These are phyloP conservation scores for Oryza meyeriana DNA, from an alignment of 176 grass and related monocot genomes.

Conservation along the genomic window DNA sequence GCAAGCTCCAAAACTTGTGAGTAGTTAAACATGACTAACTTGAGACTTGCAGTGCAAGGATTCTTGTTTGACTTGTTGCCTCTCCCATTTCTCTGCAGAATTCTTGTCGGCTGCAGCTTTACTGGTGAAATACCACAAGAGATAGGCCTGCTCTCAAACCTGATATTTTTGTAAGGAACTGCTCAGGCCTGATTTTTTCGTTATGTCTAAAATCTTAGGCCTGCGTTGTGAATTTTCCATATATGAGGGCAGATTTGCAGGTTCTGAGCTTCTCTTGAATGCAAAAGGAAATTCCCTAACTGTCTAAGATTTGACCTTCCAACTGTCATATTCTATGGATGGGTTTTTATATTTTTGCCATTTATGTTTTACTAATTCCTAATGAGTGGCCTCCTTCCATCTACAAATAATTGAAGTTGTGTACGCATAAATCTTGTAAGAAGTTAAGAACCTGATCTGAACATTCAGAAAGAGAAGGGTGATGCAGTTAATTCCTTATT, in stretches of 20 bases:
- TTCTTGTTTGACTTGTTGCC: neutral
- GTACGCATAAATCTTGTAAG: neutral
- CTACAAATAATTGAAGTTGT: neutral
- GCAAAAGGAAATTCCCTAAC: neutral
- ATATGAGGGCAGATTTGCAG: too few relatives aligned
- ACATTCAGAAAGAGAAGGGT: neutral
- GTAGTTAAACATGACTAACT: neutral
- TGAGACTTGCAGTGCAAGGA: neutral
- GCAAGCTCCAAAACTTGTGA: constrained; percentile 63
- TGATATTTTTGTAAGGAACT: constrained; percentile 65
- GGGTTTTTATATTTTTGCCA: neutral
- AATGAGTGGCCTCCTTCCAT: neutral
- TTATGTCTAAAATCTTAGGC: neutral
- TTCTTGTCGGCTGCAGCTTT: constrained; percentile 76
- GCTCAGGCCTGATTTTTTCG: neutral
- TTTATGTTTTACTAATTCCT: neutral
- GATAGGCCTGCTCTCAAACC: constrained; percentile 58
- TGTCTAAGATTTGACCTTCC: neutral
- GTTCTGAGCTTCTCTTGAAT: neutral
- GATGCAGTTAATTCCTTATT: neutral
- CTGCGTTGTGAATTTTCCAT: neutral
- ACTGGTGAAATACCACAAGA: constrained; percentile 71
- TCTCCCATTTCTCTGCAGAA: constrained; percentile 45
- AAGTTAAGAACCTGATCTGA: neutral
- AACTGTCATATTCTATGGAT: neutral